Evolutionary conservation across 768 basidiomycete species (phyloP).

Genomic region (Hygrocybe punicea): DNA sequence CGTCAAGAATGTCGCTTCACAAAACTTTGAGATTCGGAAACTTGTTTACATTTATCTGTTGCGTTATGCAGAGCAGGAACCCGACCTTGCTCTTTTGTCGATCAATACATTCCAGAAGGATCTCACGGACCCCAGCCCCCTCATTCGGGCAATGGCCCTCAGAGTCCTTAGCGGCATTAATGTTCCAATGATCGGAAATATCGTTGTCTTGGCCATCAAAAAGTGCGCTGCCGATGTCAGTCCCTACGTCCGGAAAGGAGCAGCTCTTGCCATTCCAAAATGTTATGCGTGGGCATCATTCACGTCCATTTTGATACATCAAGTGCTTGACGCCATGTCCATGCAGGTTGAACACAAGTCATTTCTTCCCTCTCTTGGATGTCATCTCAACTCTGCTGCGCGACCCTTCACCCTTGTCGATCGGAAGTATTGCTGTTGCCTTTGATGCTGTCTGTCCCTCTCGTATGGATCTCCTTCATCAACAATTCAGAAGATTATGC

Average conservation of each 20-base stretch:
- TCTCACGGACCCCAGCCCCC: constrained; percentile 83
- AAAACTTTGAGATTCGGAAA: constrained; percentile 91
- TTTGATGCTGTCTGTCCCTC: constrained; percentile 87
- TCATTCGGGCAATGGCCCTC: constrained; percentile 95
- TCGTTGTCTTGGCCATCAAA: constrained; percentile 85
- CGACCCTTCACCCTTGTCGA: constrained; percentile 80
- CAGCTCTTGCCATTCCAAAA: constrained; percentile 86
- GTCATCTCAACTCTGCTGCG: constrained; percentile 61
- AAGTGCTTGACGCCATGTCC: neutral
- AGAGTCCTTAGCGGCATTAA: constrained; percentile 89
- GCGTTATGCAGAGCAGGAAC: constrained; percentile 88
- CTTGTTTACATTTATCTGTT: constrained; percentile 97
- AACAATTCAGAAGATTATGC: constrained; percentile 83
- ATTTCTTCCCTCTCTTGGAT: constrained; percentile 67
- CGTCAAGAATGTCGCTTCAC: constrained; percentile 93
- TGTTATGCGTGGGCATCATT: constrained; percentile 55
- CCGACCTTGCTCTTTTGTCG: constrained; percentile 90
- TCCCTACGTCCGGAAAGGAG: constrained; percentile 92
- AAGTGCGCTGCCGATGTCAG: constrained; percentile 90
- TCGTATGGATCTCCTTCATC: constrained; percentile 81
- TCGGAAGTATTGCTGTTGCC: constrained; percentile 82
- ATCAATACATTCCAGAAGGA: constrained; percentile 99
- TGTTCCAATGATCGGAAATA: constrained; percentile 81
- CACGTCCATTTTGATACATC: neutral
- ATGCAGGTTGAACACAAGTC: constrained; percentile 68